Percentiles rank a stretch among this genome's conserved stretches.
phyloP scores from a whole-genome alignment of 2,329 filamentous ascomycete species.

The Nigrograna mackinnonii region DNA sequence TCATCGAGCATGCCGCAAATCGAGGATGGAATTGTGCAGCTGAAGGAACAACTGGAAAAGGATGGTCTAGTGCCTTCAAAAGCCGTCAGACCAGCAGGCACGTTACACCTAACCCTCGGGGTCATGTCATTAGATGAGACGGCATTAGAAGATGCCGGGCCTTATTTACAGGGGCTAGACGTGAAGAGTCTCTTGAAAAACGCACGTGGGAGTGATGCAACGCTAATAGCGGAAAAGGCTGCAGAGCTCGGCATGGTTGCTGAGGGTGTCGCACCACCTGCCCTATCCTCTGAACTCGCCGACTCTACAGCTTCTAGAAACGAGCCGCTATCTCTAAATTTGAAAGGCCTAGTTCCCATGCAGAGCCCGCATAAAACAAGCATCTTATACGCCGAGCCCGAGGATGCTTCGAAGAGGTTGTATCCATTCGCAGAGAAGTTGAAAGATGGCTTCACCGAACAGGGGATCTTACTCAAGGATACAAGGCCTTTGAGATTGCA shows the following conservation, averaged over 20 bases:
- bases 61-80: constrained; percentile 57
- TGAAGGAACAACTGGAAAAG: constrained; percentile 59
- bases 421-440: constrained; percentile 62
- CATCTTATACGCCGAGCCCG: constrained; percentile 68
- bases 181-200: constrained; percentile 41
- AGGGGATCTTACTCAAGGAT: constrained; percentile 62
- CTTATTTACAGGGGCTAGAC: constrained; percentile 48
- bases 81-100: constrained; percentile 76
- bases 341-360: constrained; percentile 63
- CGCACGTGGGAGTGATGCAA: constrained; percentile 27
- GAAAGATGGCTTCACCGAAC: constrained; percentile 56
- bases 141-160: constrained; percentile 50
- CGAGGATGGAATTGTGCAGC: constrained; percentile 62
- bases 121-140: constrained; percentile 73
- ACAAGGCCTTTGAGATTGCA: too few relatives aligned
- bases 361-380: constrained; percentile 60
- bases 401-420: constrained; percentile 53
- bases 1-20: constrained; percentile 65
- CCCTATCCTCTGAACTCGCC: too few relatives aligned
- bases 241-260: not conserved
- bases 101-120: constrained; percentile 83
- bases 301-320: constrained; percentile 30
- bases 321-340: constrained; percentile 44
- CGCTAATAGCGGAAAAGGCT: constrained; percentile 5
- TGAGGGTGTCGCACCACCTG: constrained; percentile 7